Evolutionary conservation across 129 eudicot genomes (phyloP).

Genomic region (Centrapalus pauciflorus): DNA sequence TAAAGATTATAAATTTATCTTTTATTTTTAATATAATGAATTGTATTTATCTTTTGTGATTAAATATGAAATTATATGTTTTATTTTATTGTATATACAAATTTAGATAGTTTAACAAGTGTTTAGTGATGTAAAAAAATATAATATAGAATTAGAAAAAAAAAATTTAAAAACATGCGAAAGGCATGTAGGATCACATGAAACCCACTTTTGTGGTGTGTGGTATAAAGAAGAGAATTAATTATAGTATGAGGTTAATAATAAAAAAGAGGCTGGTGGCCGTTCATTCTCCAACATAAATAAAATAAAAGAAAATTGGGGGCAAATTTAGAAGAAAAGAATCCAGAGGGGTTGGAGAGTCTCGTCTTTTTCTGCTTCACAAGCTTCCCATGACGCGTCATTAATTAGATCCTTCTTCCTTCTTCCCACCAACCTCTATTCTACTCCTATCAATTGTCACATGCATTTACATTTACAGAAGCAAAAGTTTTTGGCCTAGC

Average conservation of each 20-base stretch:
- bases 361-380: conserved; percentile 31
- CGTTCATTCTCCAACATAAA: conserved; percentile 12
- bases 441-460: conserved; percentile 28
- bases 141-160: neutral
- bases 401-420: conserved; percentile 26
- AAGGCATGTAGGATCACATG: conserved; percentile 22
- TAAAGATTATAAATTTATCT: too few species aligned
- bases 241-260: too few species aligned
- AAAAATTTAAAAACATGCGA: conserved; percentile 6
- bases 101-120: too few species aligned
- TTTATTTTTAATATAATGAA: too few species aligned
- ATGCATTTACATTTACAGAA: too few species aligned
- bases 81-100: neutral
- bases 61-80: too few species aligned
- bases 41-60: too few species aligned
- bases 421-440: conserved; percentile 27
- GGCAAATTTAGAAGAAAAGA: too few species aligned
- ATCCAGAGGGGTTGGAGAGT: neutral
- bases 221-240: conserved; percentile 22
- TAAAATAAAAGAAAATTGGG: neutral
- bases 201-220: conserved; percentile 31
- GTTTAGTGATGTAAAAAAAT: neutral
- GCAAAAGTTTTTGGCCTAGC: too few species aligned
- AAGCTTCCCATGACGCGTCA: conserved; percentile 29
- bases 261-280: conserved; percentile 12